A percentile compares a stretch with the other conserved stretches of the same genome.
Evolutionary conservation across 176 grass and related monocot genomes (phyloP).

Genomic region (Oryza nivara): DNA sequence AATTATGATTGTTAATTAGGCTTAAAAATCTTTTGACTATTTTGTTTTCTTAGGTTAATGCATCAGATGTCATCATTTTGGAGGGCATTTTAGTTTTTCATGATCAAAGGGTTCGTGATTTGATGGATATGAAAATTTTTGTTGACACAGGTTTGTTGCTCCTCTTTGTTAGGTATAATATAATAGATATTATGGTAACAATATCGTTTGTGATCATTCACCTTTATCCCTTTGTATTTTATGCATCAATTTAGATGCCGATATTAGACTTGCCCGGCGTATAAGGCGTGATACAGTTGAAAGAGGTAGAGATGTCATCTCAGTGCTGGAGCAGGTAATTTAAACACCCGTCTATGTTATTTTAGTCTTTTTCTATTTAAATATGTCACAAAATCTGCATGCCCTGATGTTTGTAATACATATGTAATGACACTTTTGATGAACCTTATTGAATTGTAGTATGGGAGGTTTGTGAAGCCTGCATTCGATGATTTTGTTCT

Average conservation of each 20-base stretch:
- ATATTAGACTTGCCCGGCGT: conserved; percentile 82
- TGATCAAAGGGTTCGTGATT: conserved; percentile 75
- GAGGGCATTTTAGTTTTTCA: conserved; percentile 96
- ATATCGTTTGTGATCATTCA: conserved; percentile 29
- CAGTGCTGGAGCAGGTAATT: conserved; percentile 92
- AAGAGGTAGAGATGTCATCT: conserved; percentile 82
- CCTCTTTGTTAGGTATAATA: conserved; percentile 27
- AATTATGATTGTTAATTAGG: conserved; percentile 30
- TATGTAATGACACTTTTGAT: conserved; percentile 10
- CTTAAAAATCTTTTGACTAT: conserved; percentile 7
- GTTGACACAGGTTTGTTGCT: conserved; percentile 82
- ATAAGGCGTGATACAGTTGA: conserved; percentile 93
- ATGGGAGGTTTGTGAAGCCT: conserved; percentile 92
- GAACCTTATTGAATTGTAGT: conserved; percentile 53
- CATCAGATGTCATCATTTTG: conserved; percentile 96
- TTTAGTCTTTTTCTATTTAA: conserved; percentile 12
- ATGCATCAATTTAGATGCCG: conserved; percentile 68
- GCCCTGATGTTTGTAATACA: conserved; percentile 3
- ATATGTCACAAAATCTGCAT: background rate
- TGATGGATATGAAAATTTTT: conserved; percentile 99
- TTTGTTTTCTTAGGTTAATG: conserved; percentile 78
- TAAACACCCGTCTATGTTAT: conserved; percentile 6
- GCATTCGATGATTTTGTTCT: conserved; percentile 89
- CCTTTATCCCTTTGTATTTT: background rate
- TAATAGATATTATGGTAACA: conserved; percentile 2